Conservation (phyloP, 352 stramenopile species). For the Globisporangium takayamanum region DNA sequence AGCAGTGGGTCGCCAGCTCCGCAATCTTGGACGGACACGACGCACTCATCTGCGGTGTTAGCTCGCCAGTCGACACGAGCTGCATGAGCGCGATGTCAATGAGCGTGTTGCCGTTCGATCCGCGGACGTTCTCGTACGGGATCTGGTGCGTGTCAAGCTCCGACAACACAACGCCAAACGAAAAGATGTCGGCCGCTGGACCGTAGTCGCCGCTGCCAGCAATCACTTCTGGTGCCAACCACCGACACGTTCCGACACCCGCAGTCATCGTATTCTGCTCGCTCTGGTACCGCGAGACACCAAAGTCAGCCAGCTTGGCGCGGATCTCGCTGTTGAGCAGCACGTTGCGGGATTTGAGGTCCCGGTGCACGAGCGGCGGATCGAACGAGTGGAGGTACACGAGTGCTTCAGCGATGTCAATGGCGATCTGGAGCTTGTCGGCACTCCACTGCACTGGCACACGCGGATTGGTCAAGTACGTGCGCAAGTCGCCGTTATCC, state of each 20-base stretch:
- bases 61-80: constrained; percentile 18
- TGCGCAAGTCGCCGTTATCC: constrained; percentile 37
- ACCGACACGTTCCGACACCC: constrained; percentile 38
- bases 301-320: constrained; percentile 63
- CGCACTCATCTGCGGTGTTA: neutral
- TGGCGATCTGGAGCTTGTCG: constrained; percentile 9
- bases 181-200: constrained; percentile 45
- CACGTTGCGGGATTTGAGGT: constrained; percentile 24
- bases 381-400: constrained; percentile 15
- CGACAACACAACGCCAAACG: constrained; percentile 46
- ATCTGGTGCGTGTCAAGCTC: constrained; percentile 51
- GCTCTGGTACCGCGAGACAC: constrained; percentile 32
- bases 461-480: neutral
- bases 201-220: constrained; percentile 37
- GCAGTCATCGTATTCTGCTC: constrained; percentile 44
- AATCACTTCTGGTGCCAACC: constrained; percentile 58
- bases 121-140: constrained; percentile 38
- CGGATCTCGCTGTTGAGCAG: constrained; percentile 12
- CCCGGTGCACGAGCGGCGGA: constrained; percentile 12
- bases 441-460: neutral
- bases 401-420: constrained; percentile 18
- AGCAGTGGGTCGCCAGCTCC: neutral
- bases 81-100: constrained; percentile 43
- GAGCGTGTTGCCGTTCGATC: constrained; percentile 25
- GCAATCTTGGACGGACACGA: neutral